Evolutionary conservation across 306 rosid species (phyloP), one percentile per base, ranked within the genome.

Genomic region (Hippophae gyantsensis): DNA sequence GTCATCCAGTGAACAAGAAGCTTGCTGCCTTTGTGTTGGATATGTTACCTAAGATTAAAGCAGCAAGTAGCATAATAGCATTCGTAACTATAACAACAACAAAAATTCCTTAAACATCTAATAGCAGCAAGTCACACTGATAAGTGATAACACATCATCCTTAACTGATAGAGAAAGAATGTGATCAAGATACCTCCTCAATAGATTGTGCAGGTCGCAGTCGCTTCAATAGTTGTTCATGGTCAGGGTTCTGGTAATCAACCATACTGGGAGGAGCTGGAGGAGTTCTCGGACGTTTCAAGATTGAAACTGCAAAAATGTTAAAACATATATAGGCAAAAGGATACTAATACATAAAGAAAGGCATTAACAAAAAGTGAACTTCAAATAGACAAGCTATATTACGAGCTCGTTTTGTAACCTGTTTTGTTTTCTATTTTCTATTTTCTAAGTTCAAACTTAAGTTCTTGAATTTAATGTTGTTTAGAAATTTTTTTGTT

Each of bases 211-310:
- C 74, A 48, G 89, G 74, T 38, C 85, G 76, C 55, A 86, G 69
- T 49, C 95, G 79, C 72, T 84, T 84, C 81, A 84, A 74, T 59
- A 84, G 75, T 66, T 78, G 87, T 38, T 89, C 95, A 57, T 82
- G 93, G 48, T 86, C 97, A 25, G 84, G 74, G 73, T 54, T 84
- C 67, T 65, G 93, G 79, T 80, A 77, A 67, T 86, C 97, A 75
- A 77, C 83, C 80, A 80, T 71, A 54, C 87, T 77, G 56, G 87
- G 78, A 56, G 81, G 52, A 54, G 84, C 60, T 43, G 82, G 85
- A 64, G 97, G 89, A 64, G 93, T 82, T 69, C 80, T 80, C 57
- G 89, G 88, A 56, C 58, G 86, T 66, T 89, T 89, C 87, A 84
- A 65, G 70, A 84, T 76, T 69, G 93, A 72, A 62, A 76, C 93